Conservation (phyloP, 305 asterid genomes). For the Petunia hybrid region DNA sequence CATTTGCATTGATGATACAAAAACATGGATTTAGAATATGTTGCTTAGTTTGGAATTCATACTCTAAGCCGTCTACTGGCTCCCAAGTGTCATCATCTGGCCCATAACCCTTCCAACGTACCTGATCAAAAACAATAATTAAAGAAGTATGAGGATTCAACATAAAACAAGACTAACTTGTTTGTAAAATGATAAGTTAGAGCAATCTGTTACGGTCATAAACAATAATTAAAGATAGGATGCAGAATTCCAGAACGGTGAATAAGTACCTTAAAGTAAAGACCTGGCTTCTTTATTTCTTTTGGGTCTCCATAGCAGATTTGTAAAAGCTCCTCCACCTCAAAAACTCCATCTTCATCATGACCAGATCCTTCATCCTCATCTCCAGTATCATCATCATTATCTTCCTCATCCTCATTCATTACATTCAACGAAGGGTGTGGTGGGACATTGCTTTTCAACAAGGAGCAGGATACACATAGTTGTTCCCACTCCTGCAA, state of each 20-base stretch:
- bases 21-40: neutral
- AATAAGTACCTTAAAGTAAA: constrained; percentile 61
- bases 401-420: neutral
- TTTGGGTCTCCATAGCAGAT: constrained; percentile 68
- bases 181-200: neutral
- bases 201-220: too few relatives aligned
- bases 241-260: neutral
- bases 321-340: constrained; percentile 59
- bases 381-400: constrained; percentile 28
- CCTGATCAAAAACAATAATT: constrained; percentile 40
- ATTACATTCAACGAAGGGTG: constrained; percentile 20
- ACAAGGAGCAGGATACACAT: constrained; percentile 46
- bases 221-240: neutral
- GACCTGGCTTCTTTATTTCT: constrained; percentile 26
- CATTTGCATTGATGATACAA: neutral
- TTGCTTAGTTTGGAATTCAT: constrained; percentile 10
- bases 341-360: constrained; percentile 49
- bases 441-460: constrained; percentile 11
- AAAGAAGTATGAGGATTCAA: neutral
- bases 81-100: constrained; percentile 84
- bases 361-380: constrained; percentile 39
- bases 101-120: constrained; percentile 86
- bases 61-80: constrained; percentile 78
- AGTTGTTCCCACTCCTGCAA: constrained; percentile 76
- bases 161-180: constrained; percentile 15